A percentile compares a stretch with the other conserved stretches of the same genome.
Conservation (phyloP, 768 basidiomycete species). For the Lentinula sp. region DNA sequence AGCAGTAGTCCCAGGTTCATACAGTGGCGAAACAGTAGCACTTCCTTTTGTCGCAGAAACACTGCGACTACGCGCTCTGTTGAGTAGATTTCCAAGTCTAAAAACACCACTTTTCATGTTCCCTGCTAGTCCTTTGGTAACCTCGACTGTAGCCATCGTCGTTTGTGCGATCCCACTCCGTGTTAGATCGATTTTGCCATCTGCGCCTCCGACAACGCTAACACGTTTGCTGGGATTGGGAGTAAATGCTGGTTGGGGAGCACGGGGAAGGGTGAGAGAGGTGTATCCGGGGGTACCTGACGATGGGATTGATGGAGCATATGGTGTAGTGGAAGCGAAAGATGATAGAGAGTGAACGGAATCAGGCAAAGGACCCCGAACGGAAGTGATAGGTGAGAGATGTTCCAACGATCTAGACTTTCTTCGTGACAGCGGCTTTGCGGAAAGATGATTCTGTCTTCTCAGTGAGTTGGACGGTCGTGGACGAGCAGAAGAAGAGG, state of each 20-base stretch:
- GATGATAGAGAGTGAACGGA: background rate
- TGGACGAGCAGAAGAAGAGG: background rate
- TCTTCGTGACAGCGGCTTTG: background rate
- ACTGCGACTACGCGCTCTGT: background rate
- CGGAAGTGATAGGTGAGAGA: background rate
- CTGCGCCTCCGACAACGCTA: constrained; percentile 19
- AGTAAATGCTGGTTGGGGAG: constrained; percentile 28
- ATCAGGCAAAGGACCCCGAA: background rate
- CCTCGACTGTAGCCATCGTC: constrained; percentile 85
- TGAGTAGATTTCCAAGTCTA: background rate
- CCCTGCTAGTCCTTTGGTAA: constrained; percentile 49
- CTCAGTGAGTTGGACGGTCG: background rate
- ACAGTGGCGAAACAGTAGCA: background rate
- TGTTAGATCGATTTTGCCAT: constrained; percentile 66
- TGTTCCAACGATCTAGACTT: constrained; percentile 2
- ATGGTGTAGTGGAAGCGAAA: background rate
- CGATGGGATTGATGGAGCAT: constrained; percentile 27
- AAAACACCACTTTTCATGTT: constrained; percentile 5
- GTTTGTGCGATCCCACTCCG: constrained; percentile 75
- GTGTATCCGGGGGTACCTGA: constrained; percentile 57
- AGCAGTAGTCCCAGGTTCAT: background rate
- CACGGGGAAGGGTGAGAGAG: constrained; percentile 46
- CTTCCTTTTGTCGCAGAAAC: background rate
- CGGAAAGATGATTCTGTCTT: background rate
- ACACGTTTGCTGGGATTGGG: constrained; percentile 14